Evolutionary conservation across 495 filamentous ascomycete genomes (phyloP).

Genomic region (Lindgomyces ingoldianus): DNA sequence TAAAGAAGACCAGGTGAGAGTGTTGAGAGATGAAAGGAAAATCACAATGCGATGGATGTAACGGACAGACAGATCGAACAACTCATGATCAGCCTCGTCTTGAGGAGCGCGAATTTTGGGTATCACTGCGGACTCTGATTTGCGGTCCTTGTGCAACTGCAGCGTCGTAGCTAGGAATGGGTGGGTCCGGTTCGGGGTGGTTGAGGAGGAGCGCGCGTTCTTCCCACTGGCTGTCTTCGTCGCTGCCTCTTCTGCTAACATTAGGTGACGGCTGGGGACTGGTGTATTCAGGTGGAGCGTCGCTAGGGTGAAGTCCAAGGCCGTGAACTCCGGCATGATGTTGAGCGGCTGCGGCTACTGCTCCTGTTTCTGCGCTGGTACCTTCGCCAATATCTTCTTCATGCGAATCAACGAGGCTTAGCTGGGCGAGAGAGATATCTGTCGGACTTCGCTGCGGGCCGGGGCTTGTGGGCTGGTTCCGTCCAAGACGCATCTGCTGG

Average conservation of each 20-base stretch:
- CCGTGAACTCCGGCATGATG: constrained; percentile 24
- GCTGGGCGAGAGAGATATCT: constrained; percentile 86
- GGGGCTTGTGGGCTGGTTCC: constrained; percentile 70
- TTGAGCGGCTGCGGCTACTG: constrained; percentile 40
- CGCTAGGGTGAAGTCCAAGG: constrained; percentile 35
- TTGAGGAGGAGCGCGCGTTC: constrained; percentile 22
- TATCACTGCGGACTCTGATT: constrained; percentile 37
- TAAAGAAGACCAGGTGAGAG: not conserved
- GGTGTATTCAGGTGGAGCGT: constrained; percentile 48
- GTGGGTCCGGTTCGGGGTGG: constrained; percentile 23
- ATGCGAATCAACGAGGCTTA: constrained; percentile 69
- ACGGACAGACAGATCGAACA: not conserved
- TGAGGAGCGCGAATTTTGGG: constrained; percentile 30
- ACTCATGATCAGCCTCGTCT: constrained; percentile 14
- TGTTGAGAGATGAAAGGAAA: not conserved
- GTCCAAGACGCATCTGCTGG: constrained; percentile 59
- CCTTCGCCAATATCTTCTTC: constrained; percentile 69
- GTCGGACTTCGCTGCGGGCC: constrained; percentile 91
- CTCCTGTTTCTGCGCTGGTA: constrained; percentile 54
- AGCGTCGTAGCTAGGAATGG: constrained; percentile 47
- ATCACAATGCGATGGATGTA: not conserved
- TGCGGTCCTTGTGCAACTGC: constrained; percentile 33
- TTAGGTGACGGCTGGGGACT: constrained; percentile 41
- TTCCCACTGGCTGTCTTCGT: constrained; percentile 28
- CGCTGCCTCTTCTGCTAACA: constrained; percentile 10